Conservation (phyloP, 495 filamentous ascomycete genomes). For the Beverwykella pulmonaria region DNA sequence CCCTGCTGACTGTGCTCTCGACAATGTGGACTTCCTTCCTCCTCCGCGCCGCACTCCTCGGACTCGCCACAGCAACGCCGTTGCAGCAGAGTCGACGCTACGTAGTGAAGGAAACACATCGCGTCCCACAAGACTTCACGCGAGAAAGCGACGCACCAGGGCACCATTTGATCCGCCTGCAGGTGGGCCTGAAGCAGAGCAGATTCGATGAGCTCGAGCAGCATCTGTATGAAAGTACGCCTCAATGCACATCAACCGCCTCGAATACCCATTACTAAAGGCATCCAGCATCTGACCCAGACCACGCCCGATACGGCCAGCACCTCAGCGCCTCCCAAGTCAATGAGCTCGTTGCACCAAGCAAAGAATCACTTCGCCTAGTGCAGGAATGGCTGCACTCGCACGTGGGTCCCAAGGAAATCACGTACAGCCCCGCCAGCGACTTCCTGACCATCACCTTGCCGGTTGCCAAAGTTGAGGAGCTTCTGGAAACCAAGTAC, state of each 20-base stretch:
- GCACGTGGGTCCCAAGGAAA: conserved; percentile 32
- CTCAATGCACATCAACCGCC: no score
- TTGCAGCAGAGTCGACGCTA: background rate
- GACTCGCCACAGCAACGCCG: background rate
- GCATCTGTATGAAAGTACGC: conserved; percentile 8
- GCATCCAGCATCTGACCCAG: conserved; percentile 46
- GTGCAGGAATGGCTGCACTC: conserved; percentile 49
- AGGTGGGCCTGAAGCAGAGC: background rate
- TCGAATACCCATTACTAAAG: no score
- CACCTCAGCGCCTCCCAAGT: conserved; percentile 45
- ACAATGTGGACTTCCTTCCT: background rate
- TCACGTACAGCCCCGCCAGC: conserved; percentile 41
- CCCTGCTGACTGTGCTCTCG: no score
- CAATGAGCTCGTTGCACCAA: conserved; percentile 42
- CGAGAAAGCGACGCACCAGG: background rate
- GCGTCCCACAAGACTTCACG: background rate
- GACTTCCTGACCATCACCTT: conserved; percentile 46
- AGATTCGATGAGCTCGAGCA: conserved; percentile 2
- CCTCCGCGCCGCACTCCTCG: background rate
- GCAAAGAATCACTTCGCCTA: conserved; percentile 38
- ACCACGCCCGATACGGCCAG: conserved; percentile 48
- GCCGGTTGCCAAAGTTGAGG: conserved; percentile 42
- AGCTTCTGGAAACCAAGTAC: conserved; percentile 49
- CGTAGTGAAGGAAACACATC: conserved; percentile 9
- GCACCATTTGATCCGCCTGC: background rate